Evolutionary conservation across 495 filamentous ascomycete genomes (phyloP).

Genomic region (Pyronema omphalodes): DNA sequence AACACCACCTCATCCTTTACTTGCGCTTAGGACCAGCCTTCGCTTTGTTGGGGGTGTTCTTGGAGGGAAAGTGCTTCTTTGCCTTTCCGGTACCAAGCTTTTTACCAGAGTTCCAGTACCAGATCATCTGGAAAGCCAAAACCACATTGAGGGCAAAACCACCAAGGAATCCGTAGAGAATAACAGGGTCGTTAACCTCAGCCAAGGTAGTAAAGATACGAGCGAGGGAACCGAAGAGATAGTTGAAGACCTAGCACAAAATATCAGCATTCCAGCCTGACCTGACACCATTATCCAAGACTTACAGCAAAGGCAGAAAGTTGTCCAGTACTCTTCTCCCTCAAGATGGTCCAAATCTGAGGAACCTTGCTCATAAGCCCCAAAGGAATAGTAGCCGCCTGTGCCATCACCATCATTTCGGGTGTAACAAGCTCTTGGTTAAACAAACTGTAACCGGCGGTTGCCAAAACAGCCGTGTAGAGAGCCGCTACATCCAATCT

Average conservation of each 20-base stretch:
- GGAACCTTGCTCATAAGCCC: conserved; percentile 77
- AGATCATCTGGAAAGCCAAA: conserved; percentile 78
- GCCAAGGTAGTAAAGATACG: conserved; percentile 94
- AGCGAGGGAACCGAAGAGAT: conserved; percentile 73
- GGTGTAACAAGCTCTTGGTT: conserved; percentile 46
- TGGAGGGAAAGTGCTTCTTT: conserved; percentile 11
- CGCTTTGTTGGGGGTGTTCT: too few species aligned
- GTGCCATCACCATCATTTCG: conserved; percentile 52
- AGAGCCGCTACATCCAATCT: conserved; percentile 40
- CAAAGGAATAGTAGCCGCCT: conserved; percentile 68
- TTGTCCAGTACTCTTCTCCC: conserved; percentile 77
- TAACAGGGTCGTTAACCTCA: conserved; percentile 87
- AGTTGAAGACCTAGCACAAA: conserved; percentile 72
- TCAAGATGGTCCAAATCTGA: conserved; percentile 71
- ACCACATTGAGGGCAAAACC: conserved; percentile 76
- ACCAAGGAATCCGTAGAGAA: conserved; percentile 80
- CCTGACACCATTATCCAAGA: conserved; percentile 9
- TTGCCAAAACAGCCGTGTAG: conserved; percentile 58
- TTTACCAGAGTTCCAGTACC: conserved; percentile 62
- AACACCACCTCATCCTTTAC: too few species aligned
- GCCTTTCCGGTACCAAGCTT: conserved; percentile 5
- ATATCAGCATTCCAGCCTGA: neutral
- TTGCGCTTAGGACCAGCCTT: too few species aligned
- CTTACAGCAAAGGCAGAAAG: conserved; percentile 87
- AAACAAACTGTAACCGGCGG: conserved; percentile 48